Evolutionary conservation across 2,329 filamentous ascomycete genomes (phyloP), one percentile per base, ranked within the genome.

Genomic region (Diaporthe amygdali): DNA sequence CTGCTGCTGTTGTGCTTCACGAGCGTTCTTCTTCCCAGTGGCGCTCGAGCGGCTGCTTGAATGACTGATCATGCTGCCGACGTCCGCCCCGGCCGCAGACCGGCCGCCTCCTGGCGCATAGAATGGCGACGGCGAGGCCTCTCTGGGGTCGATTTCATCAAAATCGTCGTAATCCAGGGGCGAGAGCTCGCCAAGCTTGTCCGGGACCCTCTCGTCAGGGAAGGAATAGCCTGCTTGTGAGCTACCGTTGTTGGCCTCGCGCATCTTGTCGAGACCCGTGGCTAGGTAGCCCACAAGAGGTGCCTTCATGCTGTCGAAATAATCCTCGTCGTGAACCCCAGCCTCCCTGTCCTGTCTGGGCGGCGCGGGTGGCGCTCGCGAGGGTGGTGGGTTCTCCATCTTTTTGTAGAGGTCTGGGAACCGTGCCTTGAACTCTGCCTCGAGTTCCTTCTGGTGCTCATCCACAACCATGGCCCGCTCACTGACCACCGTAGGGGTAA

Each of bases 381-480:
- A 46, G 15, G 71, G 61, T 20, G 63, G 44, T 30, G n/a, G 46
- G 2, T 83, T 82, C 70, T 81, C 79, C 0, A 81, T 83, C 72
- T 87, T 87, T 51, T 77, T 79, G 75, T 84, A 85, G 6, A 89
- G 78, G 14, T 82, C 80, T 9, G 86, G 84, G 72, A 85, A 84
- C 17, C 81, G 80, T 27, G 78, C 75, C 73, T 83, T 81, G 68
- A 90, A 86, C 69, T 89, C 86, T 0, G 79, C 77, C 75, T 88
- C 87, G 1, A 89, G 80, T 34, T 83, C 81, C 51, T 80, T 82
- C 76, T 90, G 87, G 59, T 85, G 83, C 68, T 82, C 79, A 37
- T 82, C 79, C 20, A 86, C 79, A 5, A 80, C 82, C 17, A 81
- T 80, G 20, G 78, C 76, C 30, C 84, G 82, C 72, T 86, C 84